These are phyloP conservation scores for Babesia divergens DNA, from an alignment of 169 alveolate genomes.

Conservation along the genomic window DNA sequence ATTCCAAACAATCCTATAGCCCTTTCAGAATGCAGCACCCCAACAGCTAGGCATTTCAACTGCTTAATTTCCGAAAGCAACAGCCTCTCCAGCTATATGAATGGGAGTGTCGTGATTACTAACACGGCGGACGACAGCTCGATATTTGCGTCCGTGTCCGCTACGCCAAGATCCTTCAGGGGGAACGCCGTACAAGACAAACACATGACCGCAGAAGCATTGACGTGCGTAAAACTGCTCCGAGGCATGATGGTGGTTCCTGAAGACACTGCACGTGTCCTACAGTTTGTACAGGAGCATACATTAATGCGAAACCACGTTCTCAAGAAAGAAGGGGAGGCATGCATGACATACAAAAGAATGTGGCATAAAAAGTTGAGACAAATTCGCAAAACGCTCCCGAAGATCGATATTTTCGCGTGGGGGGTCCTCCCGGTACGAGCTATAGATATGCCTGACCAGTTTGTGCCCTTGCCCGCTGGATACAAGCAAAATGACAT, in stretches of 20 bases:
- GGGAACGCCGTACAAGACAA: too few species aligned
- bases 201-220: background rate
- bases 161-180: too few species aligned
- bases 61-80: too few species aligned
- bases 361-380: constrained; percentile 33
- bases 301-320: constrained; percentile 28
- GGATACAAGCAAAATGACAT: constrained; percentile 81
- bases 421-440: constrained; percentile 89
- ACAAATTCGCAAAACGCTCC: background rate
- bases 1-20: too few species aligned
- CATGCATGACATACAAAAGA: constrained; percentile 23
- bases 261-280: constrained; percentile 3
- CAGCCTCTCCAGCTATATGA: too few species aligned
- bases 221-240: background rate
- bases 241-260: constrained; percentile 17
- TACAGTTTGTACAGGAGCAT: constrained; percentile 17
- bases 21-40: too few species aligned
- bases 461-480: constrained; percentile 84
- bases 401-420: constrained; percentile 66
- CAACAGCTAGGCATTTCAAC: too few species aligned
- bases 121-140: too few species aligned
- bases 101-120: too few species aligned
- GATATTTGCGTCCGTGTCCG: too few species aligned
- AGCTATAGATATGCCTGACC: constrained; percentile 83
- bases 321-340: constrained; percentile 22